A percentile compares a stretch with the other conserved stretches of the same genome.
These are phyloP conservation scores for Triticum urartu DNA, from an alignment of 176 grass and related monocot species.

Conservation along the genomic window DNA sequence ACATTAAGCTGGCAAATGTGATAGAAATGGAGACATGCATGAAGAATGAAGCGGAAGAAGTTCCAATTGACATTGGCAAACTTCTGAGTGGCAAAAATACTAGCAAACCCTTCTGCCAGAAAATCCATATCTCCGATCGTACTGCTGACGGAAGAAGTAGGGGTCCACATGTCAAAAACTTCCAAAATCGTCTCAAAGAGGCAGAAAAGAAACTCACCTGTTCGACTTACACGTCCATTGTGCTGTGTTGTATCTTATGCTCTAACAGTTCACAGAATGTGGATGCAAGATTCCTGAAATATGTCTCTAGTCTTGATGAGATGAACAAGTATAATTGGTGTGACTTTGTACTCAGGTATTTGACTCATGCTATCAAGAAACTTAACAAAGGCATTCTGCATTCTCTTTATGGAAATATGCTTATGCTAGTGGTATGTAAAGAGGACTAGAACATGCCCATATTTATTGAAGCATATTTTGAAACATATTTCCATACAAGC, in stretches of 20 bases:
- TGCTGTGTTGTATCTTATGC: background rate
- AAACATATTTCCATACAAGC: background rate
- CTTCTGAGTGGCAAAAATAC: background rate
- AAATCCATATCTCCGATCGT: background rate
- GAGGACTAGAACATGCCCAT: background rate
- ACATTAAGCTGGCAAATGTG: background rate
- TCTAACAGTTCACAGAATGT: background rate
- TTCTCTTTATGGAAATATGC: background rate
- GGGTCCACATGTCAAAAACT: background rate
- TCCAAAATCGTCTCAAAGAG: background rate
- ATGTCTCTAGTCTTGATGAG: background rate
- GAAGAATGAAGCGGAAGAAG: background rate
- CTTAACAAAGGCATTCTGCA: background rate
- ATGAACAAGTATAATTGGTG: background rate
- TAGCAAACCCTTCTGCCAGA: background rate
- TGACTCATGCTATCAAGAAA: background rate
- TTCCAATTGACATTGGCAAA: background rate
- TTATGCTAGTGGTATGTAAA: background rate
- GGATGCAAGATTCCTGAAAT: background rate
- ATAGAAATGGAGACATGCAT: background rate
- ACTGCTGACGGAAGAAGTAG: background rate
- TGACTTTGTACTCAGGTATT: background rate
- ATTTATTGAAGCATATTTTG: background rate
- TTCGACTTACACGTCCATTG: background rate
- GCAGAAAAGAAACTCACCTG: background rate